Base-by-base conservation (phyloP, 23 red algal genomes). In the Pyropia haitanensis region DNA sequence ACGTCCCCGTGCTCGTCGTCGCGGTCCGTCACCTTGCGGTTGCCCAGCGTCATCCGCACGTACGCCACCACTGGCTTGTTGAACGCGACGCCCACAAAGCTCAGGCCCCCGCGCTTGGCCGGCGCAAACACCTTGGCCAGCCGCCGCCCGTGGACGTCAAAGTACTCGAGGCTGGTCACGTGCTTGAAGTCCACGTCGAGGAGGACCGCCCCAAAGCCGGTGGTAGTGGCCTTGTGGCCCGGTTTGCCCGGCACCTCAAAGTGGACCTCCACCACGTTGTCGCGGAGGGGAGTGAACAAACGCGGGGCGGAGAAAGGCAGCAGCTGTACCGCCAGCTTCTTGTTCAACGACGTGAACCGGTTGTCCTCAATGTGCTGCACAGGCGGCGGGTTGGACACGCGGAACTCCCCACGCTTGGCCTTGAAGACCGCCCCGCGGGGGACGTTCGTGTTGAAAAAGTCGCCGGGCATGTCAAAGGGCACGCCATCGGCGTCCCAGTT, bases 401-500 rank as follows among this genome's bases (percentile, higher is more conserved):
- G 32, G 22, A 81, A 81, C 34, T 81, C 53, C 21, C 54, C 65
- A 14, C 32, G 19, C 15, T 56, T 54, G 64, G 65, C 54, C 5
- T 55, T 14, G 20, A 81, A 81, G 14, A 58, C 23, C 22, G 55
- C 52, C 27, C 76, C 76, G 13, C 76, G 63, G 5, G 76, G 61
- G 5, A 81, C 76, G 4, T 17, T 48, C 2, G 49, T 33, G 14
- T 81, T 61, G 65, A 81, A 81, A 12, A 81, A 81, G 34, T 81
- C 58, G 27, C 28, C 18, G 12, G 76, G 76, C 76, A 81, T 81
- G 3, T 81, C 50, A 29, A 81, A 81, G 21, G 76, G 76, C 14
- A 81, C 76, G 16, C 61, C 54, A 2, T 14, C 14, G 6, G 76
- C 76, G 21, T 81, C 76, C 76, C 76, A 81, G 15, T 81, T 81